Evolutionary conservation across 2,329 filamentous ascomycete genomes (phyloP).

Genomic region (Penicillium sp.): DNA sequence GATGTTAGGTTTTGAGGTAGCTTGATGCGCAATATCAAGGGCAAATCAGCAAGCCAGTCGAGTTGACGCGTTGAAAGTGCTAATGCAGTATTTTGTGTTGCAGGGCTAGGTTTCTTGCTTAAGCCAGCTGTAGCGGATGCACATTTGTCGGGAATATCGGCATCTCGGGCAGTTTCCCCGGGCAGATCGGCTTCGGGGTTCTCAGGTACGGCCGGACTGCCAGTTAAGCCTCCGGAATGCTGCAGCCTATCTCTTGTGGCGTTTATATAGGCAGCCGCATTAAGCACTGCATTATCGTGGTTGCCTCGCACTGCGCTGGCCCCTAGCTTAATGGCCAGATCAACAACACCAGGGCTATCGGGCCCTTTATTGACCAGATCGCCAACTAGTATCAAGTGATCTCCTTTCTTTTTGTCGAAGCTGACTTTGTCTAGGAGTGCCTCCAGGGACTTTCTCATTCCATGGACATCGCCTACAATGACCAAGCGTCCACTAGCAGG

Average conservation of each 20-base stretch:
- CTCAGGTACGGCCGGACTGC: background rate
- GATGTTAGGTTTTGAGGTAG: slow-evolving; percentile 8
- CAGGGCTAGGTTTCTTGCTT: background rate
- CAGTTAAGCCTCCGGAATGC: background rate
- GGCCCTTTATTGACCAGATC: slow-evolving; percentile 25
- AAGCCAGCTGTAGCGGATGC: background rate
- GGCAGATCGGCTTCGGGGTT: background rate
- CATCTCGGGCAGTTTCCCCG: background rate
- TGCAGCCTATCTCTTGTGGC: background rate
- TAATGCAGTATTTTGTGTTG: slow-evolving; percentile 11
- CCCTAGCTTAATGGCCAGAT: slow-evolving; percentile 20
- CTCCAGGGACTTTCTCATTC: slow-evolving; percentile 20
- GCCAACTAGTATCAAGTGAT: slow-evolving; percentile 22
- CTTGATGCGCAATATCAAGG: slow-evolving; percentile 21
- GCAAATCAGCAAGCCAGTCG: slow-evolving; percentile 22
- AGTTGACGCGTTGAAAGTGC: slow-evolving; percentile 14
- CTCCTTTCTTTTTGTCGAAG: slow-evolving; percentile 17
- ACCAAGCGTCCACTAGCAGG: slow-evolving; percentile 13
- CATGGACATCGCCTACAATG: slow-evolving; percentile 24
- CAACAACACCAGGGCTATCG: slow-evolving; percentile 21
- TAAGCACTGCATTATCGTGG: slow-evolving; percentile 26
- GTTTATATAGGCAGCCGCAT: slow-evolving; percentile 16
- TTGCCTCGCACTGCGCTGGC: slow-evolving; percentile 26
- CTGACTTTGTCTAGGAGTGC: slow-evolving; percentile 14
- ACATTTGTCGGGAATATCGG: background rate